Evolutionary conservation across 106 monocot species (phyloP).

Genomic region (Posidonia australis): DNA sequence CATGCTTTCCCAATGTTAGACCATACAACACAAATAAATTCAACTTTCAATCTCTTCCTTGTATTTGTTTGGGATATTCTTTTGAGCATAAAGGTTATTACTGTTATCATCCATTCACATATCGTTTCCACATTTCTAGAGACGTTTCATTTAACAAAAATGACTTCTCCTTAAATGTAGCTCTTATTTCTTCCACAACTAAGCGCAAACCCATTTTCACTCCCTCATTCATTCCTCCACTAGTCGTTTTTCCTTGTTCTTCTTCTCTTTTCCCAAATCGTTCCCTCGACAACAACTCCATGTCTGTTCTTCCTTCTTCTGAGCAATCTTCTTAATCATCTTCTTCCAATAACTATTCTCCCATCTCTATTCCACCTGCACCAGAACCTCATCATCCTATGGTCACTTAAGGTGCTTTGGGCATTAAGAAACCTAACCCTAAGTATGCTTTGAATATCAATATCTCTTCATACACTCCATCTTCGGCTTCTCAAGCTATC

Average conservation of each 20-base stretch:
- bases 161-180: not conserved
- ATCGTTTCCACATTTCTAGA: not conserved
- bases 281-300: too few species aligned
- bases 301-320: too few species aligned
- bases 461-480: not conserved
- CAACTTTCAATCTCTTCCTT: not conserved
- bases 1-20: not conserved
- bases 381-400: not conserved
- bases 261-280: not conserved
- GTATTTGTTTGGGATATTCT: constrained; percentile 2
- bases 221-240: not conserved
- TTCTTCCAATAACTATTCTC: not conserved
- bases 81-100: constrained; percentile 1
- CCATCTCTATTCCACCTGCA: not conserved
- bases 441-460: not conserved
- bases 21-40: constrained; percentile 2
- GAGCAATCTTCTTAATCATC: not conserved
- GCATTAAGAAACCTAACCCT: not conserved
- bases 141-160: constrained; percentile 3
- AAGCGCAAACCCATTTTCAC: not conserved
- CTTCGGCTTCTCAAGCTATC: not conserved
- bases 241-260: too few species aligned
- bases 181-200: not conserved
- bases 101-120: not conserved
- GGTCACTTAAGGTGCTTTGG: not conserved